These are phyloP conservation scores for Pezicula radicicola DNA, from an alignment of 2,329 filamentous ascomycete genomes.

Conservation along the genomic window DNA sequence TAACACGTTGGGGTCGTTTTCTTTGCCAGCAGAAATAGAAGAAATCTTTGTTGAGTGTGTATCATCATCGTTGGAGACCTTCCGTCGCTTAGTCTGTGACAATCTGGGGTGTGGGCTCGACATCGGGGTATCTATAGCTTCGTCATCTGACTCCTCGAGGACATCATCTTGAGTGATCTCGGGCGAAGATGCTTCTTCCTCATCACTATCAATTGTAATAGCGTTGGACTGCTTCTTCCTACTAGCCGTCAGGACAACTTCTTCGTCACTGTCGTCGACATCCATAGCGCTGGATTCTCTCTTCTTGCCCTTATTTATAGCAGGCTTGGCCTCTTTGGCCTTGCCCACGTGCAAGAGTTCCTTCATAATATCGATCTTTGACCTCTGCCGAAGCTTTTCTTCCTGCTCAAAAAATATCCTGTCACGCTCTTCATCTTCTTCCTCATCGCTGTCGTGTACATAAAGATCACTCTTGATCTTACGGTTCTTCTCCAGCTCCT, in stretches of 20 bases:
- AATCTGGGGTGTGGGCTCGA: conserved; percentile 32
- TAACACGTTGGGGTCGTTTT: conserved; percentile 8
- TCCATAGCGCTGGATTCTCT: conserved; percentile 10
- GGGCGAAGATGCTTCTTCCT: conserved; percentile 20
- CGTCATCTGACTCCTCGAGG: conserved; percentile 30
- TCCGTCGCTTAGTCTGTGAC: conserved; percentile 35
- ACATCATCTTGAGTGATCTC: conserved; percentile 15
- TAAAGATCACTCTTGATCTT: conserved; percentile 84
- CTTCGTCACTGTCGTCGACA: conserved; percentile 25
- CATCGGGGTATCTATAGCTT: conserved; percentile 33
- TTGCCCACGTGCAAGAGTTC: conserved; percentile 21
- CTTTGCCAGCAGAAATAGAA: conserved; percentile 19
- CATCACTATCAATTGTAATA: conserved; percentile 25
- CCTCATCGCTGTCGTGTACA: conserved; percentile 83
- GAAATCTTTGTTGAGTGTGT: conserved; percentile 24
- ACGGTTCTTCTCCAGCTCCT: conserved; percentile 70
- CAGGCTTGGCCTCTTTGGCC: conserved; percentile 5
- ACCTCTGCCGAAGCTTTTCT: conserved; percentile 58
- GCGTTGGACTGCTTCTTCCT: conserved; percentile 20
- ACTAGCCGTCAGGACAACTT: conserved; percentile 6
- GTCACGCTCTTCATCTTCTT: conserved; percentile 75
- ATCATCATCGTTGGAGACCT: conserved; percentile 28
- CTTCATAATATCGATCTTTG: conserved; percentile 25
- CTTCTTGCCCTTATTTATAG: conserved; percentile 11
- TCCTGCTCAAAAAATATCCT: conserved; percentile 76